These are phyloP conservation scores for Coemansia sp. DNA, from an alignment of 192 early-diverging fungal species.

Conservation along the genomic window DNA sequence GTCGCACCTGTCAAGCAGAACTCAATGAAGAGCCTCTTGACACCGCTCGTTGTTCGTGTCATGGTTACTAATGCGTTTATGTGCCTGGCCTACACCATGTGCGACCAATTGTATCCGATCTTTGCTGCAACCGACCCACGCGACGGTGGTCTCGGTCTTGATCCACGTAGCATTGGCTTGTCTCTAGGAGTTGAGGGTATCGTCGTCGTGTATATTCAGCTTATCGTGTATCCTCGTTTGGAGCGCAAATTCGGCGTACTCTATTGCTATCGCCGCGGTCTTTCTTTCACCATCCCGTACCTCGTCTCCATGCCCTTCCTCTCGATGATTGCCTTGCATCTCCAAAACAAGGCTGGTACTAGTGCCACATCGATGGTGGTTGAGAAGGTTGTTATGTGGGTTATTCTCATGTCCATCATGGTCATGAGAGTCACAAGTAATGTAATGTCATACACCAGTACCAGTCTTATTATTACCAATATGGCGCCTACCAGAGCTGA, in stretches of 20 bases:
- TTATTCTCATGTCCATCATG: conserved; percentile 19
- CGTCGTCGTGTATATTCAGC: conserved; percentile 56
- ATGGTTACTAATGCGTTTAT: conserved; percentile 27
- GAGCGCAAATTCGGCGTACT: conserved; percentile 53
- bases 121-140: conserved; percentile 39
- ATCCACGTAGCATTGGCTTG: conserved; percentile 52
- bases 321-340: neutral
- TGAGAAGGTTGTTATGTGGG: conserved; percentile 29
- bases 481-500: conserved; percentile 32
- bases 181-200: conserved; percentile 47
- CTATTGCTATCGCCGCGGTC: conserved; percentile 36
- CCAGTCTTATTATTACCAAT: conserved; percentile 39
- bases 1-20: conserved; percentile 9
- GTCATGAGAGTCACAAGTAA: conserved; percentile 15
- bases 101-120: conserved; percentile 44
- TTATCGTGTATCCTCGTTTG: conserved; percentile 51
- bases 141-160: conserved; percentile 59
- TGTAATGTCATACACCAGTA: conserved; percentile 33
- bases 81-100: conserved; percentile 28
- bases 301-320: conserved; percentile 15
- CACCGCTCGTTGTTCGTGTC: conserved; percentile 21
- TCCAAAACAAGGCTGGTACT: neutral
- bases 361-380: neutral
- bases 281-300: conserved; percentile 14
- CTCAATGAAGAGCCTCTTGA: conserved; percentile 19